phyloP scores from a whole-genome alignment of 306 rosid genomes.

The Pterocarpus macrocarpus region DNA sequence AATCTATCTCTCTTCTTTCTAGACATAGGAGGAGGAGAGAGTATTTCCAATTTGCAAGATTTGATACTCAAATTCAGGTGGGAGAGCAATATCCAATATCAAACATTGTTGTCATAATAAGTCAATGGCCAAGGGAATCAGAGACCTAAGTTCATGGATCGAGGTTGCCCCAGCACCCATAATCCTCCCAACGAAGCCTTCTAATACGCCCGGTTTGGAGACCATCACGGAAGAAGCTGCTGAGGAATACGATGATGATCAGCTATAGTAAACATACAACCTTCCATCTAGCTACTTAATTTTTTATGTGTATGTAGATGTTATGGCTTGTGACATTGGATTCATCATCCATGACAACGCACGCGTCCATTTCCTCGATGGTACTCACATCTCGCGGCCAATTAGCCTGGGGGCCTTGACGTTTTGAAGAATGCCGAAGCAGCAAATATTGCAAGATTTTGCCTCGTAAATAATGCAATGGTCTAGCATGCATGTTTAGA shows the following conservation, averaged over 20 bases:
- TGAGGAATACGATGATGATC: constrained; percentile 48
- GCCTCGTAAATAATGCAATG: not conserved
- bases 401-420: not conserved
- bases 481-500: constrained; percentile 5
- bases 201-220: constrained; percentile 65
- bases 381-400: not conserved
- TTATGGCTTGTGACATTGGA: constrained; percentile 15
- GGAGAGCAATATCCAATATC: not conserved
- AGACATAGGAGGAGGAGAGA: constrained; percentile 44
- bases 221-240: constrained; percentile 58
- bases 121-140: constrained; percentile 55
- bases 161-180: constrained; percentile 68
- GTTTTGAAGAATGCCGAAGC: not conserved
- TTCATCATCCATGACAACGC: not conserved
- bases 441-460: constrained; percentile 11
- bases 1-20: constrained; percentile 55
- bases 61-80: not conserved
- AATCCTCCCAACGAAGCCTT: constrained; percentile 56
- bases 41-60: not conserved
- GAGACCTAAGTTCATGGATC: constrained; percentile 54
- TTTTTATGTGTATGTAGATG: too few species aligned
- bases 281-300: not conserved
- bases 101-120: not conserved
- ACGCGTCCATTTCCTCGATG: not conserved
- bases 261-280: not conserved